Conservation (phyloP, 2,329 filamentous ascomycete genomes). For the Alternaria postmessia region DNA sequence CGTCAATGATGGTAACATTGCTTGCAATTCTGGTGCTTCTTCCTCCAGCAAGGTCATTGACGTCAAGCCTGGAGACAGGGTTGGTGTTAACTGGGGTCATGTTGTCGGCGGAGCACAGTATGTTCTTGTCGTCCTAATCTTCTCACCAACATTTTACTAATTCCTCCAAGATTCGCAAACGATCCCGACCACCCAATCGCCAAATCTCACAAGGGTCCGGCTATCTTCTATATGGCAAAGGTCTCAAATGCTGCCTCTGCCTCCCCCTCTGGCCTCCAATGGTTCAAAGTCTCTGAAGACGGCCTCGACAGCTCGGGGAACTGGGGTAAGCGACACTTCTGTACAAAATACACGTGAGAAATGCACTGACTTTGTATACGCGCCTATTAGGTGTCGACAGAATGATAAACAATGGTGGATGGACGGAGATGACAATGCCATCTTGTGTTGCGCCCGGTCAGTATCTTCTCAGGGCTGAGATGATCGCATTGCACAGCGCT, state of each 20-base stretch:
- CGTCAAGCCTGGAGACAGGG: slow-evolving; percentile 60
- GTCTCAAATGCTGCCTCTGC: slow-evolving; percentile 52
- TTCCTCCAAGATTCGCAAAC: slow-evolving; percentile 43
- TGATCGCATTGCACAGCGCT: slow-evolving; percentile 56
- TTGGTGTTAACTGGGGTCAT: slow-evolving; percentile 64
- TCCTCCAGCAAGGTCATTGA: slow-evolving; percentile 54
- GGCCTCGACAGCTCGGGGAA: slow-evolving; percentile 50
- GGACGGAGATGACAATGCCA: slow-evolving; percentile 54
- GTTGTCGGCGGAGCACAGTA: slow-evolving; percentile 62
- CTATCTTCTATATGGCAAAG: slow-evolving; percentile 52
- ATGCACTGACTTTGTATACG: background rate
- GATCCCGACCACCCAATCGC: slow-evolving; percentile 59
- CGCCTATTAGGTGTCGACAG: slow-evolving; percentile 15
- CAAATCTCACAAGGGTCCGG: slow-evolving; percentile 57
- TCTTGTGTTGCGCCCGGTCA: slow-evolving; percentile 48
- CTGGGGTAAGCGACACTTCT: slow-evolving; percentile 53
- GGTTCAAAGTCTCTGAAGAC: slow-evolving; percentile 55
- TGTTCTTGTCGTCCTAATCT: background rate
- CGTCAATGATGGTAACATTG: slow-evolving; percentile 57
- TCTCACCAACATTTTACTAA: background rate
- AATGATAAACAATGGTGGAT: slow-evolving; percentile 58
- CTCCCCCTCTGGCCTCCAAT: slow-evolving; percentile 50
- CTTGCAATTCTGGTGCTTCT: slow-evolving; percentile 57
- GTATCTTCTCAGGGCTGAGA: slow-evolving; percentile 56
- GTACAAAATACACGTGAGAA: background rate